Evolutionary conservation across 305 asterid species (phyloP).

Genomic region (Caryopteris hybrid): DNA sequence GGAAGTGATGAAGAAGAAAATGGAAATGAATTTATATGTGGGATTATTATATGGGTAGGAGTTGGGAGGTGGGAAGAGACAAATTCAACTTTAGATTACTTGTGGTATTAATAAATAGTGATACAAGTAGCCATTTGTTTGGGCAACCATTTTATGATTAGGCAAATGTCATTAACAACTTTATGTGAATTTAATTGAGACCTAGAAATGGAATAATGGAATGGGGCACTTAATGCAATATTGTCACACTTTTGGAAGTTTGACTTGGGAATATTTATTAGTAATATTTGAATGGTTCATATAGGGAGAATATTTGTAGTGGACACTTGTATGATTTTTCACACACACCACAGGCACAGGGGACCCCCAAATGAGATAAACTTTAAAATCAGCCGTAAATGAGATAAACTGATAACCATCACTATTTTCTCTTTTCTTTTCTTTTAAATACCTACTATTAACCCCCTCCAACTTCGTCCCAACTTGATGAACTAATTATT

Average conservation of each 20-base stretch:
- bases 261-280: conserved; percentile 11
- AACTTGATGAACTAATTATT: no score
- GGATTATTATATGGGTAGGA: conserved; percentile 15
- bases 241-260: conserved; percentile 12
- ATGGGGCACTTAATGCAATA: conserved; percentile 7
- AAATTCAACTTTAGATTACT: conserved; percentile 24
- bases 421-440: neutral
- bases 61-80: conserved; percentile 31
- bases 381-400: no score
- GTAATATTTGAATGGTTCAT: conserved; percentile 19
- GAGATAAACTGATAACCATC: neutral
- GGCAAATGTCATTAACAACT: conserved; percentile 12
- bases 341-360: neutral
- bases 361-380: neutral
- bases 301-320: conserved; percentile 12
- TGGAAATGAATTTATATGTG: conserved; percentile 11
- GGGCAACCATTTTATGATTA: conserved; percentile 23
- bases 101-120: conserved; percentile 15
- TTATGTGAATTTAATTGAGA: neutral
- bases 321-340: conserved; percentile 4
- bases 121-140: neutral
- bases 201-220: conserved; percentile 6
- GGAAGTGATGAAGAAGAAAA: neutral
- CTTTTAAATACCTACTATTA: neutral
- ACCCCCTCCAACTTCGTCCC: no score